Evolutionary conservation across 148 eudicot species (phyloP), one percentile per base, ranked within the genome.

Genomic region (Chenopodium formosanum): DNA sequence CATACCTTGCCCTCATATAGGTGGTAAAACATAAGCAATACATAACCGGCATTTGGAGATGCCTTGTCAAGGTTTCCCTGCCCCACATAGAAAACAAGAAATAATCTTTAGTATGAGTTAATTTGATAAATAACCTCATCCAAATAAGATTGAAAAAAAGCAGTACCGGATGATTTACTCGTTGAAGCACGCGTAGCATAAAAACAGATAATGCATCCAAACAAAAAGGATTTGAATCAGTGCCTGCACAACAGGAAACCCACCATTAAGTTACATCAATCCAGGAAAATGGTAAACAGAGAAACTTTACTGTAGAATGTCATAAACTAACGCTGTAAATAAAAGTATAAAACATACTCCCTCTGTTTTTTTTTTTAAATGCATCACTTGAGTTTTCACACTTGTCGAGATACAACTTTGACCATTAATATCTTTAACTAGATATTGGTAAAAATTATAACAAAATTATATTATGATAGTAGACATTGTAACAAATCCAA

Each of bases 11-110:
- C 98, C 70, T 94, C 93, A 83, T 96, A 96, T 40, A 96, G 94
- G 77, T 92, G 83, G 84, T 96, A 94, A 86, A 96, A 96, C 94
- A 96, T 91, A 70, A 96, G 90, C 87, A 96, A 80, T 46, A 96
- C 97, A 87, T 89, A 94, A 74, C 99, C 97, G 73, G 90, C 93
- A 88, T 92, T 94, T 73, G 92, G 91, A 80, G 94, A 91, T 79
- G 93, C 85, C 85, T 88, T 90, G 84, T 96, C 99, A 77, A 96
- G 98, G 89, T 91, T 94, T 68, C 99, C 99, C 99, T 96, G 79
- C 70, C 34, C 81, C 84, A 75, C 65, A 72, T 12, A 75, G 31
- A 32, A 78, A 17, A 13, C 9, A 62, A 50, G 27, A 74, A 56
- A 46, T 48, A 50, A 70, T 20, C 37, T n/a, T 46, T 16, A 40